Base-by-base conservation (phyloP, 1,284 basidiomycete genomes). In the Somion occarium region DNA sequence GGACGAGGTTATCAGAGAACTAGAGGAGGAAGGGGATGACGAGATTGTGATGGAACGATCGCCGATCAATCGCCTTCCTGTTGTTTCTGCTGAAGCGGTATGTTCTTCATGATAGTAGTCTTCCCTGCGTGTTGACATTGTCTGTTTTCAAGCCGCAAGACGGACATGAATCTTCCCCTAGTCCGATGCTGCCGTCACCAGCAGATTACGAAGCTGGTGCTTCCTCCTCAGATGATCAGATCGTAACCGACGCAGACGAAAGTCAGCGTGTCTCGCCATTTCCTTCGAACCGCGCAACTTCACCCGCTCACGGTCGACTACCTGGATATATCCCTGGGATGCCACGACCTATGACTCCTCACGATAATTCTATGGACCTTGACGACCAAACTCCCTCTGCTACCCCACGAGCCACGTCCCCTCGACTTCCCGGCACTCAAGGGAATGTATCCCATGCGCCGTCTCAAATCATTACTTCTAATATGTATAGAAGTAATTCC, bases 301-400 rank as follows among this genome's bases (percentile, higher is more conserved):
- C 78, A 34, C 85, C 85, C 48, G 75, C 79, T 2, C 18, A 43
- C 13, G 83, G 81, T 50, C 80, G 79, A 19, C 62, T 88, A 20
- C 88, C 88, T 49, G 88, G 89, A n/a, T 91, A 91, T 67, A 82
- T 90, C 52, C 88, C 88, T 34, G 88, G 89, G 3, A 91, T 91
- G 89, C 86, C 86, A 27, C 74, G 88, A 44, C 89, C 89, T 12
- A 89, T 91, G 83, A 91, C 89, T 9, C 88, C 88, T 20, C 80
- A 80, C 53, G 84, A 88, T 54, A 67, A 67, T 3, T 62, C 67
- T 22, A 69, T 79, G 45, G 88, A 88, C 49, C 63, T 75, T 39
- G 88, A 90, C 52, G 85, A 88, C 53, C 75, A 78, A 58, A 70
- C 73, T 11, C 79, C 85, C 24, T 85, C 86, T n/a, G 85, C 83